phyloP scores from a whole-genome alignment of 805 yeast species.

The Sugiyamaella marilandica region DNA sequence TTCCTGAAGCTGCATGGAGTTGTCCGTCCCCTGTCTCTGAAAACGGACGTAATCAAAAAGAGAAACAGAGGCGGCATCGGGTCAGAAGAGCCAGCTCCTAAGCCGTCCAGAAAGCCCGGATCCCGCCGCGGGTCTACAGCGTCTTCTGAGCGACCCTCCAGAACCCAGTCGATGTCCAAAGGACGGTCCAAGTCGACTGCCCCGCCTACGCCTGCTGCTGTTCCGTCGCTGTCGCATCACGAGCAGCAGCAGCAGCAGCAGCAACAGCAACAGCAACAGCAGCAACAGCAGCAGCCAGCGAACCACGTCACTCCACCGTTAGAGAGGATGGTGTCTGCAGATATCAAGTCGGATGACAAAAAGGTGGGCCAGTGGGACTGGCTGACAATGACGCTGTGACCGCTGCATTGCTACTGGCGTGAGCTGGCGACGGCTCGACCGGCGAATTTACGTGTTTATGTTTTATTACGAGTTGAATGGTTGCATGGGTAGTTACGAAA shows the following conservation, averaged over 20 bases:
- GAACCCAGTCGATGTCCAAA: slow-evolving; percentile 9
- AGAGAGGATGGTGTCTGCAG: not conserved
- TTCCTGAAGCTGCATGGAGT: slow-evolving; percentile 93
- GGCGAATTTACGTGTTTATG: not conserved
- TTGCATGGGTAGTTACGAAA: not conserved
- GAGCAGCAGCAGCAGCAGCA: too few relatives aligned
- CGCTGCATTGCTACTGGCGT: not conserved
- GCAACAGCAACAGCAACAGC: too few relatives aligned
- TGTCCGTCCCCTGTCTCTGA: slow-evolving; percentile 82
- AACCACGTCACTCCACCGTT: not conserved
- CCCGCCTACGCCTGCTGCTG: slow-evolving; percentile 2
- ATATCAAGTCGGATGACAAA: slow-evolving; percentile 2
- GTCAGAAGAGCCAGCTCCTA: slow-evolving; percentile 6
- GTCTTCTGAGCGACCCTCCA: slow-evolving; percentile 4
- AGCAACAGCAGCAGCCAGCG: not conserved
- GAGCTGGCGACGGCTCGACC: too few relatives aligned
- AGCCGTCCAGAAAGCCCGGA: slow-evolving; percentile 6
- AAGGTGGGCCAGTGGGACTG: slow-evolving; percentile 30
- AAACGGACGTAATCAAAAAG: slow-evolving; percentile 88
- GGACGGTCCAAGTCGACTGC: slow-evolving; percentile 5
- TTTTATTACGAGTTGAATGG: not conserved
- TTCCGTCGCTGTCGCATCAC: not conserved
- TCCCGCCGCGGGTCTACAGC: slow-evolving; percentile 15
- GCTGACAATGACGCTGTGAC: slow-evolving; percentile 31
- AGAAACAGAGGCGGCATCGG: slow-evolving; percentile 55